Conservation (phyloP, 768 basidiomycete species). For the Kwoniella sp. region DNA sequence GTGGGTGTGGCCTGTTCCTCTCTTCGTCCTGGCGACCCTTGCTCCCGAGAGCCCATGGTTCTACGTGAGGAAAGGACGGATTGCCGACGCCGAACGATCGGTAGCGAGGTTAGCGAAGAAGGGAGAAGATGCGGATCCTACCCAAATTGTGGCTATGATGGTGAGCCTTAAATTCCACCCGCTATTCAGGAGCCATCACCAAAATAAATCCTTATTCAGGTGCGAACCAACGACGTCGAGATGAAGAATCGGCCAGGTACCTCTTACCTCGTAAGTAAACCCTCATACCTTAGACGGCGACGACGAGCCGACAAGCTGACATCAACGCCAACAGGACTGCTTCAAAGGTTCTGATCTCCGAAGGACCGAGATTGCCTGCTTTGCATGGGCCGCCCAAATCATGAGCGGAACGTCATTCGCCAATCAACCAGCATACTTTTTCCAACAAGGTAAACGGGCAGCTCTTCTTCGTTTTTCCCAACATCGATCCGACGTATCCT, state of each 20-base stretch:
- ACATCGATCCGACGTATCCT: neutral
- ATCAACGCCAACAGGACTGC: slow-evolving; percentile 50
- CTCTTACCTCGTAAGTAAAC: neutral
- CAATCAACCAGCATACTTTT: slow-evolving; percentile 24
- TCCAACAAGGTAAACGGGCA: slow-evolving; percentile 15
- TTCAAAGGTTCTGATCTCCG: slow-evolving; percentile 34
- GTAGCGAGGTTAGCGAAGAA: slow-evolving; percentile 6
- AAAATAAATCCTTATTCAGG: neutral
- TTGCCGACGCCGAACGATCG: slow-evolving; percentile 22
- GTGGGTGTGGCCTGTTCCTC: slow-evolving; percentile 15
- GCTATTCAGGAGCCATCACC: neutral
- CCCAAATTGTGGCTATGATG: slow-evolving; percentile 47
- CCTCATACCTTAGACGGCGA: neutral
- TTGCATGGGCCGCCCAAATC: slow-evolving; percentile 14
- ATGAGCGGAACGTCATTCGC: neutral
- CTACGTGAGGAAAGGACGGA: slow-evolving; percentile 30
- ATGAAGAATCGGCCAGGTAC: neutral
- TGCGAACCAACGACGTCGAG: slow-evolving; percentile 12
- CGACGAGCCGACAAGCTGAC: slow-evolving; percentile 23
- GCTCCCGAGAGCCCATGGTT: slow-evolving; percentile 38
- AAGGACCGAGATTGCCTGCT: slow-evolving; percentile 35
- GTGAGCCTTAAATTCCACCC: slow-evolving; percentile 45
- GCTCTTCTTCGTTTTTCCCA: neutral
- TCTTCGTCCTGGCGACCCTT: slow-evolving; percentile 26
- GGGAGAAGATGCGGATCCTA: slow-evolving; percentile 2